phyloP scores from a whole-genome alignment of 305 asterid species.

The Striga hermonthica region DNA sequence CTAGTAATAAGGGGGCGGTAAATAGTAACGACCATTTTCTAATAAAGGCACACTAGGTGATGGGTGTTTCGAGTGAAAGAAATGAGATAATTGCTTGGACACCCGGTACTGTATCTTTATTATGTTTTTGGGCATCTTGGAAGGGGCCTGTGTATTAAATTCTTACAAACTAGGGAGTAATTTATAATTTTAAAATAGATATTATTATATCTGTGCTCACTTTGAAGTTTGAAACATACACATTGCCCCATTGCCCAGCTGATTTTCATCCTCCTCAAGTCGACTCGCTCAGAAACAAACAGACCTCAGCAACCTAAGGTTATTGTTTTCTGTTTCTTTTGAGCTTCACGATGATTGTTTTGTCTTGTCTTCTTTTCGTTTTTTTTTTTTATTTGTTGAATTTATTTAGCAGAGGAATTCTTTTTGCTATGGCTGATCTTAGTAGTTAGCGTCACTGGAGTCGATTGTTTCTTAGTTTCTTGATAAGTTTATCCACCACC shows the following conservation, averaged over 20 bases:
- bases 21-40: too few relatives aligned
- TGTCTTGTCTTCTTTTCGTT: not conserved
- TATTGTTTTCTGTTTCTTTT: not conserved
- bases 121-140: conserved; percentile 14
- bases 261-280: not conserved
- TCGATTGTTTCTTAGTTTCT: not conserved
- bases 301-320: conserved; percentile 10
- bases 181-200: too few relatives aligned
- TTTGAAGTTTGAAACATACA: too few relatives aligned
- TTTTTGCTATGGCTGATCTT: not conserved
- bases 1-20: too few relatives aligned
- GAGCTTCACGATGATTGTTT: not conserved
- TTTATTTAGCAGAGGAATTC: conserved; percentile 1
- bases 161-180: too few relatives aligned
- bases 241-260: too few relatives aligned
- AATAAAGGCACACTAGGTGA: too few relatives aligned
- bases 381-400: conserved; percentile 20
- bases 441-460: not conserved
- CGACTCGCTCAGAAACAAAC: conserved; percentile 21
- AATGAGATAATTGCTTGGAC: conserved; percentile 22
- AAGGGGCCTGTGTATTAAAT: too few relatives aligned
- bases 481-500: too few relatives aligned
- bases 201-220: too few relatives aligned
- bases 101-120: conserved; percentile 25
- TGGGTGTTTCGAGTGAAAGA: not conserved